phyloP scores from a whole-genome alignment of 768 basidiomycete genomes.

The Gautieria morchelliformis region DNA sequence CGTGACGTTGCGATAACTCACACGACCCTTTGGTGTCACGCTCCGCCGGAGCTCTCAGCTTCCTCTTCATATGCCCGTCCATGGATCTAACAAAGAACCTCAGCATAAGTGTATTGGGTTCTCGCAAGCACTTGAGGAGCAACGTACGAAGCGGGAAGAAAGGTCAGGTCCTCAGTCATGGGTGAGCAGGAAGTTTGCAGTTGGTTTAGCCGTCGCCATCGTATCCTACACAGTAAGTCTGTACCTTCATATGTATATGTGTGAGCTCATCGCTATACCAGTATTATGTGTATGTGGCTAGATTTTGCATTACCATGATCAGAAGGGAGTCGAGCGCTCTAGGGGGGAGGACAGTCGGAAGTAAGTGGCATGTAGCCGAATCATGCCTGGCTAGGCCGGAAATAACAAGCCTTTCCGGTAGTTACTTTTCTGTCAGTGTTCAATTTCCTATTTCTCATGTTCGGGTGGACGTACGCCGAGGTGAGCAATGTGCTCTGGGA shows the following conservation, averaged over 20 bases:
- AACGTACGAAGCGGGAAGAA: neutral
- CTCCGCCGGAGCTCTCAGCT: neutral
- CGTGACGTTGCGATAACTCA: no score
- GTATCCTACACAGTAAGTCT: slow-evolving; percentile 42
- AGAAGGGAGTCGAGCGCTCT: slow-evolving; percentile 30
- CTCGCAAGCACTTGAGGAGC: neutral
- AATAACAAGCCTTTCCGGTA: slow-evolving; percentile 19
- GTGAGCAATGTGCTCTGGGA: slow-evolving; percentile 28
- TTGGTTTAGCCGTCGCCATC: slow-evolving; percentile 49
- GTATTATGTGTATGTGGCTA: slow-evolving; percentile 68
- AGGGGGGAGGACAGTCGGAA: slow-evolving; percentile 44
- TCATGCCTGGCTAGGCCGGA: neutral
- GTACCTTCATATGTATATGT: neutral
- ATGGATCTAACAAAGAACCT: neutral
- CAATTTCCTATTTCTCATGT: slow-evolving; percentile 53
- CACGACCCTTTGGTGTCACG: no score
- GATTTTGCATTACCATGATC: slow-evolving; percentile 68
- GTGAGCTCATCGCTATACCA: neutral
- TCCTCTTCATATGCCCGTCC: neutral
- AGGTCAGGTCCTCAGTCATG: slow-evolving; percentile 40
- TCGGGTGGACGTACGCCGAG: slow-evolving; percentile 71
- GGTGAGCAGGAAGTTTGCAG: slow-evolving; percentile 60
- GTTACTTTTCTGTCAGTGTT: slow-evolving; percentile 63
- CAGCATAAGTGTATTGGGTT: neutral
- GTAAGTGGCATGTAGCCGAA: slow-evolving; percentile 38